Evolutionary conservation across 345 rosid genomes (phyloP).

Genomic region (Brassica incana): DNA sequence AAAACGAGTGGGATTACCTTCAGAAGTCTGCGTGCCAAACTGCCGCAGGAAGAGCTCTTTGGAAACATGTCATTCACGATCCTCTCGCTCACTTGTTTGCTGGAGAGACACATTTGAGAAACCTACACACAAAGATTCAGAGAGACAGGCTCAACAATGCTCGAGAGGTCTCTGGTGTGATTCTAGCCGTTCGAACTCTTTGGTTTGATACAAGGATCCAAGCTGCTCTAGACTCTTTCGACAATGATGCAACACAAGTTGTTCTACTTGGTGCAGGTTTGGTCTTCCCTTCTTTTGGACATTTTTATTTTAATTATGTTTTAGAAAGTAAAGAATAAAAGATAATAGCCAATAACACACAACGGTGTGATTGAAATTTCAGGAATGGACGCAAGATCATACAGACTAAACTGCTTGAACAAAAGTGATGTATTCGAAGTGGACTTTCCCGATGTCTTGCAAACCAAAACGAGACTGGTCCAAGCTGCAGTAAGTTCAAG

Average conservation of each 20-base stretch:
- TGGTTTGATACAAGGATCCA: slow-evolving; percentile 87
- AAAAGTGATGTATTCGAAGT: slow-evolving; percentile 79
- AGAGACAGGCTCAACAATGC: slow-evolving; percentile 70
- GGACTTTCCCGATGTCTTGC: slow-evolving; percentile 77
- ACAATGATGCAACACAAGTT: slow-evolving; percentile 55
- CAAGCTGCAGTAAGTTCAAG: slow-evolving; percentile 56
- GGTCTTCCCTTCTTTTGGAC: background rate
- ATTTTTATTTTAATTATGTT: background rate
- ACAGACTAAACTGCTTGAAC: slow-evolving; percentile 69
- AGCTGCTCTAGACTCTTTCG: slow-evolving; percentile 64
- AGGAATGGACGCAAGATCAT: slow-evolving; percentile 97
- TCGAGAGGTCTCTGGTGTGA: slow-evolving; percentile 74
- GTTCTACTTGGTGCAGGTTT: slow-evolving; percentile 97
- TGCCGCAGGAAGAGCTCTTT: slow-evolving; percentile 91
- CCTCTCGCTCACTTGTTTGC: slow-evolving; percentile 83
- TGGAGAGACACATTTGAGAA: slow-evolving; percentile 76
- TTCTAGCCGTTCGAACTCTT: slow-evolving; percentile 81
- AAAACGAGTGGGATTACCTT: slow-evolving; percentile 66
- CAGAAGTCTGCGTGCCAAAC: slow-evolving; percentile 80
- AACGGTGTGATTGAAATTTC: slow-evolving; percentile 16
- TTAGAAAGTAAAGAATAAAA: background rate
- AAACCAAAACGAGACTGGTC: slow-evolving; percentile 59
- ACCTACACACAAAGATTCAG: slow-evolving; percentile 70
- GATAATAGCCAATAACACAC: background rate
- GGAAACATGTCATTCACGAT: slow-evolving; percentile 78